Evolutionary conservation across 2,329 filamentous ascomycete genomes (phyloP), one percentile per base, ranked within the genome.

Genomic region (Hypoxylon sp.): DNA sequence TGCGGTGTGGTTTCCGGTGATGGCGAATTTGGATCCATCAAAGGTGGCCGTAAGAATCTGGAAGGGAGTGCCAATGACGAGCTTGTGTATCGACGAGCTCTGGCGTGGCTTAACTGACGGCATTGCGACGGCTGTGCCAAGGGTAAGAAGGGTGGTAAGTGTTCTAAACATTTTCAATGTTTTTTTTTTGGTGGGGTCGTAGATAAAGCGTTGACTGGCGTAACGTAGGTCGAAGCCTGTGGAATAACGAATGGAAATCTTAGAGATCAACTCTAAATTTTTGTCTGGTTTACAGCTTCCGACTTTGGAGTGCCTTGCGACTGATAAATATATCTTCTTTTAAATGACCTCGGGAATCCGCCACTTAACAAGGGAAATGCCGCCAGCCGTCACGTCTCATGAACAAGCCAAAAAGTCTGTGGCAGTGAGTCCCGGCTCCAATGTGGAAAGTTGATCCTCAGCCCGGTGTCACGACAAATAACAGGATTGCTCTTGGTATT

Each of bases 31-130:
- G 17, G 68, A 64, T 57, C 78, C 80, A 66, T 80, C 74, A 59
- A 81, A 84, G 53, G 79, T 71, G 64, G 78, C 80, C 2, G 79
- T 69, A 11, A 77, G 70, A 64, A 84, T 79, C 55, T 77, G 73
- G 41, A 74, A 77, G 2, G 78, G 75, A 32, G 76, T 75, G 55
- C 81, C 78, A 54, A 84, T 71, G 50, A 84, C 64, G 19, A 84
- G 71, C 61, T 76, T 79, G 55, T 52, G 62, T 7, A 56, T 34
- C n/a, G 49, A 30, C n/a, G n/a, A 26, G 15, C 61, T 43, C 47
- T 65, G 49, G 47, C 66, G 67, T 17, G 48, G 11, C 57, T 61
- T 68, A 41, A 58, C 10, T 13, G 53, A 46, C 24, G 71, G 68
- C 24, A 70, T 68, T 49, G 70, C 70, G 22, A 67, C 50, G 48